Base-by-base conservation (phyloP, 352 stramenopile genomes). In the Phytophthora meadii region DNA sequence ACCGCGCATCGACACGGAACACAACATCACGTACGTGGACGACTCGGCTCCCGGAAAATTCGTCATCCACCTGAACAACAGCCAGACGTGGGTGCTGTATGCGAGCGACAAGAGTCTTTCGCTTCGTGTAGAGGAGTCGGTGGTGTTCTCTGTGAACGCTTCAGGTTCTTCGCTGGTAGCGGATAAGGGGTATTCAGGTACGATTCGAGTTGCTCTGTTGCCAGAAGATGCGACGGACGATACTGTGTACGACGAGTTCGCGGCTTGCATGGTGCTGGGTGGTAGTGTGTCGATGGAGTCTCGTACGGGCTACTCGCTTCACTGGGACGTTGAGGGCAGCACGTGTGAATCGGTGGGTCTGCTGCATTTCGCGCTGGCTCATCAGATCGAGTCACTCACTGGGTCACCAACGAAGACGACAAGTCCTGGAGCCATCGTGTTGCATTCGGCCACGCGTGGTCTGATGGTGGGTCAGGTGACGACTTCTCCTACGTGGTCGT, bases 21-120 rank as follows among this genome's bases (percentile, higher is more conserved):
- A 83, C 58, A 74, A 76, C 32, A 81, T 93, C 54, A 76, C 68
- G 3, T 72, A 67, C 39, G 57, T 87, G 12, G 72, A 84, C 25
- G 41, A 79, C 28, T 62, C 65, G 15, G 52, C 56, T 5, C 54
- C 76, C 7, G 77, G 74, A 53, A 92, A 90, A 65, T 88, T 87
- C 36, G 54, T 86, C 19, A 55, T 91, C 11, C 52, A 85, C 41
- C 61, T 92, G 30, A 75, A 76, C 65, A 94, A 91, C 68, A 84
- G 71, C 14, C 82, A 90, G 60, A 89, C 72, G 30, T 94, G 86
- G 86, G 79, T 94, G n/a, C 49, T 94, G 32, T 94, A 88, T 54
- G 57, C 81, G 1, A 86, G 72, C 39, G 68, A 76, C 42, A 65
- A 72, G 22, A 76, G 49, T 27, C 60, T 72, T 4, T 79, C 61